Percentiles rank a stretch among this genome's conserved stretches.
Evolutionary conservation across 2,329 filamentous ascomycete species (phyloP).

Genomic region (Blastomyces percursus): DNA sequence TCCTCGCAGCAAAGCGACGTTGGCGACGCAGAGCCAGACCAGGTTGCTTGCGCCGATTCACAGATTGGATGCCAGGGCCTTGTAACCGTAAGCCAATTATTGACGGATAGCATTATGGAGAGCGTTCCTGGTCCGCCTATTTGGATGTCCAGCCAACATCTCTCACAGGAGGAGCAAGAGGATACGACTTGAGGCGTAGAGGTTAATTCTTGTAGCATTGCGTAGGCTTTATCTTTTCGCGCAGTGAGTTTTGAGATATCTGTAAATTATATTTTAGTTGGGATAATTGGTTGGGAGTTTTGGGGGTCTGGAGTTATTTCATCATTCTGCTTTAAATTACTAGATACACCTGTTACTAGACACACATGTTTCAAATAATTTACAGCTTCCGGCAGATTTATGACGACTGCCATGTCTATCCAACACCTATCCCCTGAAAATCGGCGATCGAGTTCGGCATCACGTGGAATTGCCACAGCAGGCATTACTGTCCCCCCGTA

Average conservation of each 20-base stretch:
- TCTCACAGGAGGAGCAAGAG: constrained; percentile 21
- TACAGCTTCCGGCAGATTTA: neutral
- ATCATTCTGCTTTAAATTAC: neutral
- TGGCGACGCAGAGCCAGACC: constrained; percentile 10
- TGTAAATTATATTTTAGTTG: neutral
- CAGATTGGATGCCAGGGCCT: constrained; percentile 13
- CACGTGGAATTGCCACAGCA: neutral
- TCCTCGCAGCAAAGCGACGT: constrained; percentile 27
- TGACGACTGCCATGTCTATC: neutral
- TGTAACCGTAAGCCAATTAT: constrained; percentile 26
- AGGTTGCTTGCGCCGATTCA: neutral
- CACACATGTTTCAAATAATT: neutral
- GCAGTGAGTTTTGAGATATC: neutral
- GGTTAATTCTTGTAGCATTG: neutral
- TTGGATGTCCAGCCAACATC: constrained; percentile 31
- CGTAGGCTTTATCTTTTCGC: neutral
- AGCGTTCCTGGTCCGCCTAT: constrained; percentile 32
- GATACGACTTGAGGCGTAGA: neutral
- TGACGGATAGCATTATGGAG: constrained; percentile 36
- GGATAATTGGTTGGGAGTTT: neutral
- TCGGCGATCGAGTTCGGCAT: neutral
- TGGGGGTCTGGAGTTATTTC: neutral
- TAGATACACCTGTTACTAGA: neutral
- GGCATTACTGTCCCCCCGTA: neutral
- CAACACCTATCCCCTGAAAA: no score